phyloP scores from a whole-genome alignment of 495 filamentous ascomycete species.

The Penicillium crystallinum region DNA sequence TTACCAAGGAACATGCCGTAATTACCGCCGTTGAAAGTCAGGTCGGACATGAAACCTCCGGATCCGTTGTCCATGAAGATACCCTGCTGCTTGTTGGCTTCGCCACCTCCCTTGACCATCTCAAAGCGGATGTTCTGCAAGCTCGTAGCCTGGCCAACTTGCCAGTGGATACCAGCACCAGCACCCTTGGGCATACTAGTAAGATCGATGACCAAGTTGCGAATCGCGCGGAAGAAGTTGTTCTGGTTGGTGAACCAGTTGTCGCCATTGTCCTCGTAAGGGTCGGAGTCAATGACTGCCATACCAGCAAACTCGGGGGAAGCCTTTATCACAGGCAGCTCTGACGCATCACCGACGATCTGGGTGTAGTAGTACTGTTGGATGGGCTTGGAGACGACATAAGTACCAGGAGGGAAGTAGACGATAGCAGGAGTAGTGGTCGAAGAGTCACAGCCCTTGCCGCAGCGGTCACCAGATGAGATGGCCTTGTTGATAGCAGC shows the following conservation, averaged over 20 bases:
- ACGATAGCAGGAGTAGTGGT: conserved; percentile 71
- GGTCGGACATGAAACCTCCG: conserved; percentile 82
- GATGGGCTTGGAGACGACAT: conserved; percentile 63
- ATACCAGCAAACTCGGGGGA: conserved; percentile 70
- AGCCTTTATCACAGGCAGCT: conserved; percentile 74
- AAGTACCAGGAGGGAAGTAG: conserved; percentile 78
- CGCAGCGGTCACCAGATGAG: conserved; percentile 69
- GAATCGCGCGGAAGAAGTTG: conserved; percentile 96
- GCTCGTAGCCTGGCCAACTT: conserved; percentile 91
- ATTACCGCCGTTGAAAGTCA: conserved; percentile 82
- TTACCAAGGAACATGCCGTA: conserved; percentile 85
- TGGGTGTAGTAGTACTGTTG: conserved; percentile 76
- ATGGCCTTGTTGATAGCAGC: conserved; percentile 86
- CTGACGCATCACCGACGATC: conserved; percentile 66
- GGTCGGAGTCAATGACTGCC: conserved; percentile 85
- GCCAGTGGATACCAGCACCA: conserved; percentile 91
- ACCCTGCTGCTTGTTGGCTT: conserved; percentile 72
- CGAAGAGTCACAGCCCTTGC: conserved; percentile 70
- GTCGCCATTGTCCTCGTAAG: conserved; percentile 57
- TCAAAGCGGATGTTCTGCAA: conserved; percentile 87
- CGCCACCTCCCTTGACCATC: conserved; percentile 69
- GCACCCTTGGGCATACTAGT: conserved; percentile 57
- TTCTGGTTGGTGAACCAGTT: conserved; percentile 93
- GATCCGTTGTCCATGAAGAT: conserved; percentile 97
- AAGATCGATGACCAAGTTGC: conserved; percentile 90